phyloP scores from a whole-genome alignment of 2,329 filamentous ascomycete species.

The Penicillium sp. region DNA sequence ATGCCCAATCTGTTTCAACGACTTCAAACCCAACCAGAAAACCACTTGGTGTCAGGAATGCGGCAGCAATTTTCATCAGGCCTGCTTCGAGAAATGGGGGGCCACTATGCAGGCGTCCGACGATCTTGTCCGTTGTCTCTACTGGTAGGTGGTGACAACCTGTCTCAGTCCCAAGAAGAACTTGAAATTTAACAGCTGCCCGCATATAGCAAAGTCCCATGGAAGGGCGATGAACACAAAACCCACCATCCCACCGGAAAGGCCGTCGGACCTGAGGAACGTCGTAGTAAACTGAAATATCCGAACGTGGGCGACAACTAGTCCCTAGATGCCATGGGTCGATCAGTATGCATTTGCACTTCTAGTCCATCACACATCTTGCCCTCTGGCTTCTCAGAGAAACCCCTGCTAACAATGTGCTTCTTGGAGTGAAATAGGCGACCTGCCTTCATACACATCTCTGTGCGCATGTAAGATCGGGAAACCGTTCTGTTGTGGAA shows the following conservation, averaged over 20 bases:
- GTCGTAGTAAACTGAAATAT: conserved; percentile 42
- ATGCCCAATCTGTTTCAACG: conserved; percentile 62
- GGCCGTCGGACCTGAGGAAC: conserved; percentile 10
- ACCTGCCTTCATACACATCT: background rate
- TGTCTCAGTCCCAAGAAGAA: background rate
- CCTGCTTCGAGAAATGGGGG: conserved; percentile 57
- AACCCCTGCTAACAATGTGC: too few relatives aligned
- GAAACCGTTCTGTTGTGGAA: background rate
- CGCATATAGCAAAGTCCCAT: conserved; percentile 30
- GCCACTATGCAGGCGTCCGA: conserved; percentile 31
- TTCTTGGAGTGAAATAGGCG: background rate
- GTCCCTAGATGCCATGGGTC: conserved; percentile 28
- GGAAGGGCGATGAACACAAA: background rate
- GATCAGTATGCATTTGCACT: conserved; percentile 30
- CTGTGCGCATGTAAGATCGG: background rate
- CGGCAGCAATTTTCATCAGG: conserved; percentile 61
- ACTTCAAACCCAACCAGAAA: conserved; percentile 48
- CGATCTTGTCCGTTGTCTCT: conserved; percentile 41
- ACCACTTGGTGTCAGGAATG: conserved; percentile 61
- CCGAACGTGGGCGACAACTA: conserved; percentile 45
- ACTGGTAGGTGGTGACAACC: conserved; percentile 39
- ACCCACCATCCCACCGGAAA: background rate
- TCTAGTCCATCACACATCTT: background rate
- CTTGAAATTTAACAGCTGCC: background rate
- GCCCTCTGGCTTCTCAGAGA: background rate